A percentile compares a stretch with the other conserved stretches of the same genome.
These are phyloP conservation scores for Lachancea sp. DNA, from an alignment of 805 yeast species.

Conservation along the genomic window DNA sequence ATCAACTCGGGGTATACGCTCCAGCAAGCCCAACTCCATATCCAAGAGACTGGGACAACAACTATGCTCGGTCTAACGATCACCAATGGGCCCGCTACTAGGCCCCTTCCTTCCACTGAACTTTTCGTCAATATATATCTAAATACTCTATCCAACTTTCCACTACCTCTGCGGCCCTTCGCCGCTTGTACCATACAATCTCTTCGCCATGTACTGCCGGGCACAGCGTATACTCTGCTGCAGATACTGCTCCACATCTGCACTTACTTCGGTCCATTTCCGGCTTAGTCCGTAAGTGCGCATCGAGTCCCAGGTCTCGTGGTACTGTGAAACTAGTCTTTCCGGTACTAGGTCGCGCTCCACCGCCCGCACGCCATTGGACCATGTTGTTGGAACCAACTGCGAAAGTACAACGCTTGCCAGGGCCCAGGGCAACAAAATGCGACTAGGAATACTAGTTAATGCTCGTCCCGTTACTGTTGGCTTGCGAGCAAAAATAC, in stretches of 20 bases:
- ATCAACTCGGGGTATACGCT: slow-evolving; percentile 26
- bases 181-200: background rate
- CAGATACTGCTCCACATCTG: slow-evolving; percentile 10
- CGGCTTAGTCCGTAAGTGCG: slow-evolving; percentile 11
- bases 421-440: slow-evolving; percentile 22
- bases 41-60: no score
- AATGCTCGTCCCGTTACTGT: slow-evolving; percentile 13
- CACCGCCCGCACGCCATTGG: slow-evolving; percentile 14
- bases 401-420: slow-evolving; percentile 19
- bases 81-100: no score
- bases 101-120: no score
- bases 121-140: background rate
- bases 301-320: slow-evolving; percentile 11
- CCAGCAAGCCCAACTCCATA: no score
- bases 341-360: slow-evolving; percentile 20
- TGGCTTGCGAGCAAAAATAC: no score
- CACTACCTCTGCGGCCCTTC: no score
- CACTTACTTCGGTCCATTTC: slow-evolving; percentile 5
- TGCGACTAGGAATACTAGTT: slow-evolving; percentile 25
- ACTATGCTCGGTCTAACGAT: no score
- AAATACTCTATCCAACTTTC: background rate
- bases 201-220: slow-evolving; percentile 5
- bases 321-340: slow-evolving; percentile 11
- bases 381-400: slow-evolving; percentile 25
- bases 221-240: slow-evolving; percentile 12